Percentiles rank a stretch among this genome's conserved stretches.
These are phyloP conservation scores for Williopsis jadinii DNA, from an alignment of 1,139 yeast genomes.

Conservation along the genomic window DNA sequence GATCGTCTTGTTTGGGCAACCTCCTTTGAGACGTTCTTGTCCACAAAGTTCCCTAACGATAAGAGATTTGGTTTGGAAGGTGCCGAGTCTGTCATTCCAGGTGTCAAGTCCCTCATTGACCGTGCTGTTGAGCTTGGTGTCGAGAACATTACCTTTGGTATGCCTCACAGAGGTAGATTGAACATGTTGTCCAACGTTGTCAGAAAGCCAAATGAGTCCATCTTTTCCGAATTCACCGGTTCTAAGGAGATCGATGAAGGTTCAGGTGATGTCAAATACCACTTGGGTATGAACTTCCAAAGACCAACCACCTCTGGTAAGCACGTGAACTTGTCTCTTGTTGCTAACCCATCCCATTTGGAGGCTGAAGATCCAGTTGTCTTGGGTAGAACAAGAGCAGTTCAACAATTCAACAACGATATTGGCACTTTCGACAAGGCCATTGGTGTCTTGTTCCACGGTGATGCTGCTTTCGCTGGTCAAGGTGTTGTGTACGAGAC, in stretches of 20 bases:
- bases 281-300: constrained; percentile 97
- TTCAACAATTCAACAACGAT: constrained; percentile 87
- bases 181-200: constrained; percentile 97
- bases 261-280: constrained; percentile 98
- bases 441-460: constrained; percentile 87
- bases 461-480: constrained; percentile 98
- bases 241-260: constrained; percentile 83
- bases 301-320: constrained; percentile 99
- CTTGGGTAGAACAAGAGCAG: constrained; percentile 95
- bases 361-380: constrained; percentile 99
- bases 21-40: constrained; percentile 83
- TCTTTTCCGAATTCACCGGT: constrained; percentile 93
- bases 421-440: constrained; percentile 80
- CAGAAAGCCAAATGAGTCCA: constrained; percentile 96
- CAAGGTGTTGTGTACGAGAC: constrained; percentile 99
- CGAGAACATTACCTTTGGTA: constrained; percentile 95
- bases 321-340: constrained; percentile 88
- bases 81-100: constrained; percentile 94
- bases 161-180: constrained; percentile 99
- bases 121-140: constrained; percentile 89
- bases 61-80: constrained; percentile 99
- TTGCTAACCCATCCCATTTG: constrained; percentile 97
- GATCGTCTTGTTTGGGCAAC: constrained; percentile 97
- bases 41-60: constrained; percentile 96
- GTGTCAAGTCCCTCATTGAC: constrained; percentile 93